Conservation (phyloP, 345 rosid genomes). For the Moringa oleifera region DNA sequence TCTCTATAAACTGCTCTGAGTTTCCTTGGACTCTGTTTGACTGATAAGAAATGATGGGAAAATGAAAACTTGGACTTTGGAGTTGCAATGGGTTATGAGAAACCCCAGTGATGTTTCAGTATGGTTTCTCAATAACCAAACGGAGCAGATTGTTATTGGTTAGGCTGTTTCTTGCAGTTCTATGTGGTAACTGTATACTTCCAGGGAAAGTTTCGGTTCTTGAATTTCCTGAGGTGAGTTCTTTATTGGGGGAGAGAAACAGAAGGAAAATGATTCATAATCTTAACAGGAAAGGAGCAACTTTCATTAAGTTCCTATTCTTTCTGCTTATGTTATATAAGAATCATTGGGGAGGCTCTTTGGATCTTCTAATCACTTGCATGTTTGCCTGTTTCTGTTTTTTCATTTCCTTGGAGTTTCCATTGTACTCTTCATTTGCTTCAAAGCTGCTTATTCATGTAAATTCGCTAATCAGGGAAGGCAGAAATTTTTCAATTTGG, state of each 20-base stretch:
- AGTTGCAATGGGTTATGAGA: not conserved
- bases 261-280: not conserved
- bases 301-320: not conserved
- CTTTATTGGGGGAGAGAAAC: not conserved
- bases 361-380: not conserved
- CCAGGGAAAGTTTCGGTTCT: not conserved
- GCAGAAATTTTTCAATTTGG: no score
- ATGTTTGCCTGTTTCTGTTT: not conserved
- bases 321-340: not conserved
- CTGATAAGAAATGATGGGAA: constrained; percentile 5
- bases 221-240: not conserved
- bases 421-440: not conserved
- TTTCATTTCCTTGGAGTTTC: not conserved
- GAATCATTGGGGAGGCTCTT: no score
- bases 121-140: constrained; percentile 1
- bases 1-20: not conserved
- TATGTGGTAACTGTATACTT: not conserved
- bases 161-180: not conserved
- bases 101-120: not conserved
- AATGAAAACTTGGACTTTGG: not conserved
- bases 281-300: not conserved
- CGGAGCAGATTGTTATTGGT: not conserved
- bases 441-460: not conserved
- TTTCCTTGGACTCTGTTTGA: constrained; percentile 5
- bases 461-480: no score